Evolutionary conservation across 805 yeast species (phyloP).

Genomic region (Yamadazyma phyllophila): DNA sequence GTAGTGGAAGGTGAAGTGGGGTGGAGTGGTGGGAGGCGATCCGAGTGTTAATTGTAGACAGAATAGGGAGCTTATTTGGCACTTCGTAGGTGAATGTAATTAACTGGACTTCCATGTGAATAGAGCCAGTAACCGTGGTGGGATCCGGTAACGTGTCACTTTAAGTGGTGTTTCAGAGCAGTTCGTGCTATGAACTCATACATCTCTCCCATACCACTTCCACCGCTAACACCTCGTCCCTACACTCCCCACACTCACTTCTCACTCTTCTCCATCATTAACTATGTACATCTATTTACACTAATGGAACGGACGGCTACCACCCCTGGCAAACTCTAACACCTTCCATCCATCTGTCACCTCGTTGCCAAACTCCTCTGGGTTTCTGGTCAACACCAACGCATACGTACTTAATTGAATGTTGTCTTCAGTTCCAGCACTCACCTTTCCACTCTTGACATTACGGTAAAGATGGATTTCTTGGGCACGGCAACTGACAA

Average conservation of each 20-base stretch:
- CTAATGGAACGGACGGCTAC: constrained; percentile 72
- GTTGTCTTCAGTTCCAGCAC: constrained; percentile 94
- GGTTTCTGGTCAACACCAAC: constrained; percentile 88
- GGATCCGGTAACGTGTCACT: too few species aligned
- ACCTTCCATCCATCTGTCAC: constrained; percentile 98
- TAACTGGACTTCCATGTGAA: too few species aligned
- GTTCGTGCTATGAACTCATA: too few species aligned
- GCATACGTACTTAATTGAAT: constrained; percentile 93
- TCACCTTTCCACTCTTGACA: constrained; percentile 87
- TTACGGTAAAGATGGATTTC: constrained; percentile 88
- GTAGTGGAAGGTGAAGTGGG: too few species aligned
- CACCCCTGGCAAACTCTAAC: constrained; percentile 90
- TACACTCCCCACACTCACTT: not conserved
- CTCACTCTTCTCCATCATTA: not conserved
- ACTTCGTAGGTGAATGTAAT: too few species aligned
- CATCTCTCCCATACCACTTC: too few species aligned
- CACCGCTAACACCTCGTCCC: too few species aligned
- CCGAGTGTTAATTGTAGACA: too few species aligned
- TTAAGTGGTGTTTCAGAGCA: too few species aligned
- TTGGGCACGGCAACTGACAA: constrained; percentile 94
- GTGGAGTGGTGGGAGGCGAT: too few species aligned
- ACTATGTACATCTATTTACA: constrained; percentile 3
- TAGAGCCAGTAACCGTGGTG: too few species aligned
- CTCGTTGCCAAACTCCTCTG: constrained; percentile 85
- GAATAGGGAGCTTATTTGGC: too few species aligned